Conservation (phyloP, 306 rosid genomes). For the Gastrolobium villosum region DNA sequence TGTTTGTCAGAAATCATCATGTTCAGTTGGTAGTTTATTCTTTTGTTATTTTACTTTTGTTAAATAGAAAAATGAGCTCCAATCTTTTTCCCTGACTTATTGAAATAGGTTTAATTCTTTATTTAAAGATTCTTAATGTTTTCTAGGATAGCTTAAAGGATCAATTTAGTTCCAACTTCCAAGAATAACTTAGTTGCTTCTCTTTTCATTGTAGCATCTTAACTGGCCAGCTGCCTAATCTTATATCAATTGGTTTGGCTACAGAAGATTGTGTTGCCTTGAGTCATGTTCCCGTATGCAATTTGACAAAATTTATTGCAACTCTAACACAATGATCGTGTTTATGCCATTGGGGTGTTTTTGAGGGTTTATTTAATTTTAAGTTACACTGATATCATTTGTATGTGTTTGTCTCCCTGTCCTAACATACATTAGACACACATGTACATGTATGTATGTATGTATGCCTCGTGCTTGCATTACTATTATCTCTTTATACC, state of each 20-base stretch:
- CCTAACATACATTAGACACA: background rate
- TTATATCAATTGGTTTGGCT: constrained; percentile 19
- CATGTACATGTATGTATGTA: constrained; percentile 9
- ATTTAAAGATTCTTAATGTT: background rate
- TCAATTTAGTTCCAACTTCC: background rate
- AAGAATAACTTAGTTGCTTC: background rate
- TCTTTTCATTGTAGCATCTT: constrained; percentile 6
- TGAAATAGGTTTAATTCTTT: constrained; percentile 15
- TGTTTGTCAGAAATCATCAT: background rate
- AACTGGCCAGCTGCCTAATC: constrained; percentile 8
- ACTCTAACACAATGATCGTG: constrained; percentile 2
- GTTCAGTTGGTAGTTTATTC: constrained; percentile 3
- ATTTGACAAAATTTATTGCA: constrained; percentile 26
- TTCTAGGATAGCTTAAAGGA: background rate
- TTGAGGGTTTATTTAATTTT: constrained; percentile 9
- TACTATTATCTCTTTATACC: constrained; percentile 10
- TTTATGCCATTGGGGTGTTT: constrained; percentile 1
- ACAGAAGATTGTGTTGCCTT: background rate
- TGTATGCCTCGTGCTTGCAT: background rate
- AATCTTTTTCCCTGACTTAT: background rate
- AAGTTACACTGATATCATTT: constrained; percentile 24
- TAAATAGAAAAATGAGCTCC: background rate
- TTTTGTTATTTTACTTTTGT: background rate
- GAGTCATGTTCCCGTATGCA: background rate
- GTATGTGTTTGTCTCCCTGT: constrained; percentile 13